Conservation (phyloP, 2,329 filamentous ascomycete species). For the Juglanconis sp. region DNA sequence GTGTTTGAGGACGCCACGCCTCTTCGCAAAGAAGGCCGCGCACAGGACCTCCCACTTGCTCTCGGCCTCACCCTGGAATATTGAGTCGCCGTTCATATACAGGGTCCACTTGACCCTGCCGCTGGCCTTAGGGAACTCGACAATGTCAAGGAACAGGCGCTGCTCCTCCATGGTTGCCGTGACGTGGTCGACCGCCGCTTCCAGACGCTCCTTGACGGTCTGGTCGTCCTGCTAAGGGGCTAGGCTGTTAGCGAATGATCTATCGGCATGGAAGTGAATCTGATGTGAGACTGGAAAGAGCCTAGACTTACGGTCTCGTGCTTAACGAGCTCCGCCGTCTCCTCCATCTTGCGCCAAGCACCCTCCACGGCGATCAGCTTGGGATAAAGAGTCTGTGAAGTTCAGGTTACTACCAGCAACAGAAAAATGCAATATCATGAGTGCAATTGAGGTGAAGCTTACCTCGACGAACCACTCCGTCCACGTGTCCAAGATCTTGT, state of each 20-base stretch:
- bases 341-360: conserved; percentile 2
- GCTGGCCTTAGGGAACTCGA: background rate
- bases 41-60: background rate
- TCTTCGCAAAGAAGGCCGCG: background rate
- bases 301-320: background rate
- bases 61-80: background rate
- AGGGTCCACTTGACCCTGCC: background rate
- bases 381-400: background rate
- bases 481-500: background rate
- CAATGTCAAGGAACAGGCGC: background rate
- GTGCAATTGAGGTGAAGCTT: background rate
- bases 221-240: background rate
- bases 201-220: background rate
- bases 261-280: background rate
- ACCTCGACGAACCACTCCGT: background rate
- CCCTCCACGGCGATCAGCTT: conserved; percentile 1
- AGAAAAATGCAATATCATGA: background rate
- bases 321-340: background rate
- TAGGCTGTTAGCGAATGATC: background rate
- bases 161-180: background rate
- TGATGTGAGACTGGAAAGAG: background rate
- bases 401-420: background rate
- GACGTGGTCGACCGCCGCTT: background rate
- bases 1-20: background rate
- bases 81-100: conserved; percentile 1